phyloP scores from a whole-genome alignment of 2,329 filamentous ascomycete species.

The Colletotrichum euphorbiae region DNA sequence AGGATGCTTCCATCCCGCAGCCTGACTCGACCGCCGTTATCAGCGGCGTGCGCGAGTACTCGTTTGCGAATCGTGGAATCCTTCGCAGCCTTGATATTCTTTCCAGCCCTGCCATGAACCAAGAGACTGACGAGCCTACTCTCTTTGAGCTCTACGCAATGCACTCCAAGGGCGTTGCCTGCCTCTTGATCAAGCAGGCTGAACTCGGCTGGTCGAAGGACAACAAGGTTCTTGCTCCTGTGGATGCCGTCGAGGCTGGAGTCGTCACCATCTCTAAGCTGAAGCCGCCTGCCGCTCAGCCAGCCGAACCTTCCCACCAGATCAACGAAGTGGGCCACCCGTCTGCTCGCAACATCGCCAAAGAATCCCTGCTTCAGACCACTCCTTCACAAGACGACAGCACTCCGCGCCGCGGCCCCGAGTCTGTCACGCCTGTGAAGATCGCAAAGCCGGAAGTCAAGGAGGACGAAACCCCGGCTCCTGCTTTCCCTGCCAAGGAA shows the following conservation, averaged over 20 bases:
- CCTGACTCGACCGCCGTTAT: conserved; percentile 97
- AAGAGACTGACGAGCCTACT: conserved; percentile 75
- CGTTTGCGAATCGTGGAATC: conserved; percentile 85
- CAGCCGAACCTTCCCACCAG: conserved; percentile 57
- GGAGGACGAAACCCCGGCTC: conserved; percentile 59
- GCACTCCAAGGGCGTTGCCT: conserved; percentile 97
- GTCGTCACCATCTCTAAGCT: conserved; percentile 81
- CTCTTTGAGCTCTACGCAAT: conserved; percentile 97
- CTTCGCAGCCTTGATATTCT: conserved; percentile 93
- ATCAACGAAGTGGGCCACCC: conserved; percentile 45
- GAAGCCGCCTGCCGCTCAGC: conserved; percentile 61
- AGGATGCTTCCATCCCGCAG: conserved; percentile 79
- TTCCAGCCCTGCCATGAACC: conserved; percentile 73
- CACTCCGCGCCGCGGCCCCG: conserved; percentile 47
- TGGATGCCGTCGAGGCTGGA: conserved; percentile 81
- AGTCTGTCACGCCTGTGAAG: conserved; percentile 52
- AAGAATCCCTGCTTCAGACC: conserved; percentile 50
- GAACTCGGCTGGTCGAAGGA: conserved; percentile 94
- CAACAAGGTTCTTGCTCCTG: conserved; percentile 84
- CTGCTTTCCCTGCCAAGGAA: conserved; percentile 46
- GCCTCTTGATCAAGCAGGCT: conserved; percentile 84
- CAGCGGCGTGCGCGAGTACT: conserved; percentile 96
- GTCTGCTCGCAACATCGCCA: conserved; percentile 48
- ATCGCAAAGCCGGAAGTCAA: conserved; percentile 58
- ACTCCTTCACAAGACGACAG: conserved; percentile 47